A percentile compares a stretch with the other conserved stretches of the same genome.
Evolutionary conservation across 1,139 yeast species (phyloP).

Genomic region (Pichia sp.): DNA sequence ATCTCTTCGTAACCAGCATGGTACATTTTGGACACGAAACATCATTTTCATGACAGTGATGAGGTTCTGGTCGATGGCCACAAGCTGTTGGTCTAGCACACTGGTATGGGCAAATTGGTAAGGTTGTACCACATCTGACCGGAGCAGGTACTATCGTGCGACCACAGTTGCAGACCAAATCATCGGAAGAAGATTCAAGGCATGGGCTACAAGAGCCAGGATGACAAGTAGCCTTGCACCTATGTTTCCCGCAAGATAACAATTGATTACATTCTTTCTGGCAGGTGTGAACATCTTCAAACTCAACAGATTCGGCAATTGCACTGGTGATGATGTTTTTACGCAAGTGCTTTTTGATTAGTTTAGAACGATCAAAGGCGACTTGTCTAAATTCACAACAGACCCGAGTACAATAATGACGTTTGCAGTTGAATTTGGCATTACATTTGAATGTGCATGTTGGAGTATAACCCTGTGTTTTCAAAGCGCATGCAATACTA

Average conservation of each 20-base stretch:
- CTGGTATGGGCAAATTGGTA: constrained; percentile 65
- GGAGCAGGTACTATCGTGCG: constrained; percentile 78
- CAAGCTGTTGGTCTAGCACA: constrained; percentile 62
- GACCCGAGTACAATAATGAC: constrained; percentile 65
- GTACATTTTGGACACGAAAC: constrained; percentile 77
- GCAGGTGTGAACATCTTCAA: constrained; percentile 80
- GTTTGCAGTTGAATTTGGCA: constrained; percentile 71
- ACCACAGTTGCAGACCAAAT: constrained; percentile 82
- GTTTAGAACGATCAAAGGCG: constrained; percentile 61
- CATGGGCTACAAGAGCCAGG: constrained; percentile 83
- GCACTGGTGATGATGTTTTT: constrained; percentile 33
- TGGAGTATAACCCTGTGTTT: constrained; percentile 49
- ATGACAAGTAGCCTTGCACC: constrained; percentile 75
- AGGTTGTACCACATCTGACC: constrained; percentile 76
- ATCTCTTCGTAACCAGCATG: constrained; percentile 52
- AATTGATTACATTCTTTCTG: constrained; percentile 62
- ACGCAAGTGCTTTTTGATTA: constrained; percentile 45
- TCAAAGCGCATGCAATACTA: constrained; percentile 60
- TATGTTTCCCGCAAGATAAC: constrained; percentile 68
- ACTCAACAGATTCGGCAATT: constrained; percentile 43
- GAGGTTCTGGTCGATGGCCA: constrained; percentile 74
- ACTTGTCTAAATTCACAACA: constrained; percentile 69
- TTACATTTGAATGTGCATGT: constrained; percentile 72
- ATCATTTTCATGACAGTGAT: constrained; percentile 67
- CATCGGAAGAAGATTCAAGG: constrained; percentile 76